These are phyloP conservation scores for Syzygium grande DNA, from an alignment of 345 rosid genomes.

Conservation along the genomic window DNA sequence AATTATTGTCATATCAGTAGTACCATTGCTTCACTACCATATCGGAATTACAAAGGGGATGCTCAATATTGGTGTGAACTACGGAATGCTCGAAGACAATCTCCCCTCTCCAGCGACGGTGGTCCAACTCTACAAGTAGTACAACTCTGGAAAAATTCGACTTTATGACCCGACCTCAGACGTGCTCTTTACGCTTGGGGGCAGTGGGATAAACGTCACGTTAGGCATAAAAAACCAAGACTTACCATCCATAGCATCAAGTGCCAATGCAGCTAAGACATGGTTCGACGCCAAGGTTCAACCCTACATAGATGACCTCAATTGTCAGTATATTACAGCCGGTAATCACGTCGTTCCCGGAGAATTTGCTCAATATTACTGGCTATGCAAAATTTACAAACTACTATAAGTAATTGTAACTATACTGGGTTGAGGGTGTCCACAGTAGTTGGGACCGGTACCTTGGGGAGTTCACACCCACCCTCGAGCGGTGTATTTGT, in stretches of 20 bases:
- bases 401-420: no score
- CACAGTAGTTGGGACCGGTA: neutral
- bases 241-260: neutral
- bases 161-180: accelerated
- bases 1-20: neutral
- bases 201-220: neutral
- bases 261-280: neutral
- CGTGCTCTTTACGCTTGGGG: neutral
- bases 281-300: neutral
- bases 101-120: neutral
- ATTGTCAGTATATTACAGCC: neutral
- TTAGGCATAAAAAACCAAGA: neutral
- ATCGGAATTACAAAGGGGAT: neutral
- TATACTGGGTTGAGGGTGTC: neutral
- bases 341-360: neutral
- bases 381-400: neutral
- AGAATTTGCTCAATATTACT: neutral
- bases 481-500: neutral
- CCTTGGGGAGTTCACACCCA: neutral
- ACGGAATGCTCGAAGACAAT: neutral
- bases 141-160: neutral
- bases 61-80: neutral
- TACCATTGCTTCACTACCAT: neutral
- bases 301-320: neutral
- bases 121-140: neutral